Evolutionary conservation across 495 filamentous ascomycete genomes (phyloP).

Genomic region (Clohesyomyces aquaticus): DNA sequence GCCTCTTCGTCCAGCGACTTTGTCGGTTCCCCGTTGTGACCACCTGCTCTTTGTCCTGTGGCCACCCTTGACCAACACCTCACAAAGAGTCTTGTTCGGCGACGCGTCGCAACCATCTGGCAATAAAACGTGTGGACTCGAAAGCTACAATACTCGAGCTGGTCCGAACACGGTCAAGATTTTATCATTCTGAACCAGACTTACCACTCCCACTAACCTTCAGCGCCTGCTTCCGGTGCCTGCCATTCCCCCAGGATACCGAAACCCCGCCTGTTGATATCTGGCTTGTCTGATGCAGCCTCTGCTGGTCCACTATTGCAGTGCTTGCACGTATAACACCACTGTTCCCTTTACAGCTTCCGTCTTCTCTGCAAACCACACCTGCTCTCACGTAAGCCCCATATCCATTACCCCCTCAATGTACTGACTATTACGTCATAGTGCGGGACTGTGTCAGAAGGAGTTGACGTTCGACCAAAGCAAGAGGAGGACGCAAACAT

Average conservation of each 20-base stretch:
- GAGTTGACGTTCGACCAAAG: slow-evolving; percentile 41
- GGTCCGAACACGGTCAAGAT: slow-evolving; percentile 6
- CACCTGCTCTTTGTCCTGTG: slow-evolving; percentile 13
- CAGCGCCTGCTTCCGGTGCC: slow-evolving; percentile 13
- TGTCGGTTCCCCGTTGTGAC: slow-evolving; percentile 22
- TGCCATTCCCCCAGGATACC: slow-evolving; percentile 1
- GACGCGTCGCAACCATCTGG: slow-evolving; percentile 8
- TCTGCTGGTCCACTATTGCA: slow-evolving; percentile 48
- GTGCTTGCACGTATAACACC: slow-evolving; percentile 45
- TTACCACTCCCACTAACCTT: slow-evolving; percentile 27
- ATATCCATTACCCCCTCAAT: slow-evolving; percentile 9
- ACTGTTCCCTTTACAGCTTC: slow-evolving; percentile 46
- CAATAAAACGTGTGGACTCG: slow-evolving; percentile 26
- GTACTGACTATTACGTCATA: slow-evolving; percentile 43
- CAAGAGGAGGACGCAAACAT: slow-evolving; percentile 40
- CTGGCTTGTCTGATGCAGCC: slow-evolving; percentile 39
- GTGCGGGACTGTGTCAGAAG: slow-evolving; percentile 45
- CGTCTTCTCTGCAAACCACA: slow-evolving; percentile 46
- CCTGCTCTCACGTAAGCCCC: slow-evolving; percentile 47
- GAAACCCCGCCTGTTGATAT: slow-evolving; percentile 22
- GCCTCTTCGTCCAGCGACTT: slow-evolving; percentile 13
- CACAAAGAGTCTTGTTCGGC: slow-evolving; percentile 19
- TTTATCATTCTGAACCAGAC: slow-evolving; percentile 16
- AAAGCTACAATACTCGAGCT: slow-evolving; percentile 16
- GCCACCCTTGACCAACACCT: slow-evolving; percentile 4